Conservation (phyloP, 1,284 basidiomycete species). For the Irpex rosettiformis region DNA sequence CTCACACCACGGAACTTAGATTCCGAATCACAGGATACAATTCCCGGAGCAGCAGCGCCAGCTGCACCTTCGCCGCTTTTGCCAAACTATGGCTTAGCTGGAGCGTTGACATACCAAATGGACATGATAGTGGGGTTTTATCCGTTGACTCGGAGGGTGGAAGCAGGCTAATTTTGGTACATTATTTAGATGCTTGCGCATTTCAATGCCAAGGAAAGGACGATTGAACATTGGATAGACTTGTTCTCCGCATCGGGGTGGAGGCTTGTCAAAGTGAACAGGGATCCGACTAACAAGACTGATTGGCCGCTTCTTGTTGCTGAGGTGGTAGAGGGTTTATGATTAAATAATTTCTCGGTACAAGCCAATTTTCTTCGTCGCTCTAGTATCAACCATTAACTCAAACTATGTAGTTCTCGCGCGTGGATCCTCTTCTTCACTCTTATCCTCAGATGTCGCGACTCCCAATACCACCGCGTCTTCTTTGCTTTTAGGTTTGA, state of each 20-base stretch:
- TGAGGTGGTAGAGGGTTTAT: too few species aligned
- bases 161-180: background rate
- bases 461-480: too few species aligned
- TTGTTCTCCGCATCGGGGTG: background rate
- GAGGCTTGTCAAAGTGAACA: background rate
- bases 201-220: background rate
- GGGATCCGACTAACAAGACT: background rate
- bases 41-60: constrained; percentile 7
- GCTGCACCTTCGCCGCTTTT: constrained; percentile 8
- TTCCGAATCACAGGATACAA: background rate
- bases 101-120: constrained; percentile 4
- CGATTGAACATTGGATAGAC: background rate
- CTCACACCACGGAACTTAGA: background rate
- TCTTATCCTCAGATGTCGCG: too few species aligned
- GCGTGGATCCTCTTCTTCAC: too few species aligned
- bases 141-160: background rate
- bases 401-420: too few species aligned
- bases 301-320: background rate
- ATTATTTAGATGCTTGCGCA: background rate
- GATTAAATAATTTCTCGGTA: too few species aligned
- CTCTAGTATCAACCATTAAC: too few species aligned
- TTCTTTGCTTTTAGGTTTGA: too few species aligned
- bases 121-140: constrained; percentile 8
- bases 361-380: too few species aligned
- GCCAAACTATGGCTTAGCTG: constrained; percentile 6